These are phyloP conservation scores for Cordia subcordata DNA, from an alignment of 257 asterid genomes.

Conservation along the genomic window DNA sequence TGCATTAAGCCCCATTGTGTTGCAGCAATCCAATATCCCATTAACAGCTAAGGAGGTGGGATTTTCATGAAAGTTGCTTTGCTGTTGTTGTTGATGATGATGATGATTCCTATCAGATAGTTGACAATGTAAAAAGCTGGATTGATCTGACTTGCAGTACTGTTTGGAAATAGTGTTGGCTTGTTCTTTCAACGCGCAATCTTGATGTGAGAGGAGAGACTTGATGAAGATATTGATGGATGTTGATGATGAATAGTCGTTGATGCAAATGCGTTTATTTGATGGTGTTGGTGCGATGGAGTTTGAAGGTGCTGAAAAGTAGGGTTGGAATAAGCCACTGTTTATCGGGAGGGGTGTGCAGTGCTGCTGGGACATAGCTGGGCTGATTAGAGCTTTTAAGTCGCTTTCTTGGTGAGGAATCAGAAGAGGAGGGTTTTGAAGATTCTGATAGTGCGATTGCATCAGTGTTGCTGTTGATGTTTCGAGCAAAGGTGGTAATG, in stretches of 20 bases:
- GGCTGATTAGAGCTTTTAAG: slow-evolving; percentile 3
- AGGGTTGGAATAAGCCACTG: background rate
- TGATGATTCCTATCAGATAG: background rate
- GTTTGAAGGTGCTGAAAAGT: background rate
- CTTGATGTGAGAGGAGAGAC: background rate
- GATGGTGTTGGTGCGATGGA: background rate
- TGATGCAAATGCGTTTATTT: no score
- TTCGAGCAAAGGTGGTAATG: slow-evolving; percentile 12
- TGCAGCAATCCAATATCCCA: background rate
- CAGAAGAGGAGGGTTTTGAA: slow-evolving; percentile 4
- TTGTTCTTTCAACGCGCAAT: background rate
- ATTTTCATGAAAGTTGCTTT: background rate
- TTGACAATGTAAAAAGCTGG: background rate
- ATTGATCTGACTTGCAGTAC: background rate
- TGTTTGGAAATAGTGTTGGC: slow-evolving; percentile 5
- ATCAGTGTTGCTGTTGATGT: background rate
- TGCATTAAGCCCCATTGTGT: background rate
- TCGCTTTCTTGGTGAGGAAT: slow-evolving; percentile 3
- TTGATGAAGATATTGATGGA: background rate
- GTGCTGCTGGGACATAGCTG: background rate
- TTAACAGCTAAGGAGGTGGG: background rate
- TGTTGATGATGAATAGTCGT: background rate
- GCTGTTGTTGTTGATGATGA: background rate
- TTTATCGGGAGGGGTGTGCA: background rate
- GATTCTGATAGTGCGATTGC: background rate